phyloP scores from a whole-genome alignment of 2,329 filamentous ascomycete genomes.

The Ceratocystis smalleyi region DNA sequence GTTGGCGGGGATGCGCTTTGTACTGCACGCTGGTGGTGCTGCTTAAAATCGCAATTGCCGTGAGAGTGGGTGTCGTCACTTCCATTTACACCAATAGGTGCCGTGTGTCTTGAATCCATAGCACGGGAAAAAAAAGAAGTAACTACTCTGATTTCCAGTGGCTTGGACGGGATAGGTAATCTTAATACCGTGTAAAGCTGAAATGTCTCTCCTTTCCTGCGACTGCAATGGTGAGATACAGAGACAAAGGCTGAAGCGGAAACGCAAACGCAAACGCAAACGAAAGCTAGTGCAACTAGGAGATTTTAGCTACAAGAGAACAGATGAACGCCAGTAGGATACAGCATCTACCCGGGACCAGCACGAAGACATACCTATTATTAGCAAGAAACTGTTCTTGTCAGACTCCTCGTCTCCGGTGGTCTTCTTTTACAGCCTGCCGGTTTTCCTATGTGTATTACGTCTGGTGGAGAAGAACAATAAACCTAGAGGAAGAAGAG shows the following conservation, averaged over 20 bases:
- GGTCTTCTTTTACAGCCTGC: not conserved
- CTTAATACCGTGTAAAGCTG: not conserved
- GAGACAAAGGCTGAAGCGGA: not conserved
- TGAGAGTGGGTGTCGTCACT: not conserved
- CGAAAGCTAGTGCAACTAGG: not conserved
- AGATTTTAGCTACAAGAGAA: not conserved
- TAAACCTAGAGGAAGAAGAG: not conserved
- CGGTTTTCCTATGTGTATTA: not conserved
- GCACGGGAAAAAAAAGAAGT: not conserved
- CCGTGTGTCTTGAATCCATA: not conserved
- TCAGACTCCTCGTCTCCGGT: not conserved
- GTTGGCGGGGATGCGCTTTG: no score
- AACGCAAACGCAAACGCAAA: no score
- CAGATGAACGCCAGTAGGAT: not conserved
- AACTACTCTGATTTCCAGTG: not conserved
- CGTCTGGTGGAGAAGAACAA: not conserved
- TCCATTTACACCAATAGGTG: not conserved
- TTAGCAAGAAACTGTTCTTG: not conserved
- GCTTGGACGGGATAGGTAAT: not conserved
- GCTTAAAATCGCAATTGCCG: not conserved
- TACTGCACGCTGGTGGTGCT: not conserved
- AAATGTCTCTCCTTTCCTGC: not conserved
- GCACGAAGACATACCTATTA: no score
- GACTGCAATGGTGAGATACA: not conserved
- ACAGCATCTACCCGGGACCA: no score